Base-by-base conservation (phyloP, 768 basidiomycete genomes). In the Amanita pseudoporphyria region DNA sequence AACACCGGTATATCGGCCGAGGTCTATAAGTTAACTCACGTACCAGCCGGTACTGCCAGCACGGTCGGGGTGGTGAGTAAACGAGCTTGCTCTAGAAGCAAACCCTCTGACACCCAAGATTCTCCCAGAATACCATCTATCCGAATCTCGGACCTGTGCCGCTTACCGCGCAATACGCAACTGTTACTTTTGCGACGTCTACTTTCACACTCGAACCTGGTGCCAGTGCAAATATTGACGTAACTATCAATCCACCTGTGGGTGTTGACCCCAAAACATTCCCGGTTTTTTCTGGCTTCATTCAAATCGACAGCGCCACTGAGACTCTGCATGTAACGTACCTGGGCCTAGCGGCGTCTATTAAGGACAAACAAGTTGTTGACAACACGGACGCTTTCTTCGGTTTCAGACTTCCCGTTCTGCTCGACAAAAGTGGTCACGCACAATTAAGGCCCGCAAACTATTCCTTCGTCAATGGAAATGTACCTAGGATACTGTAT, bases 271-370 rank as follows among this genome's bases (percentile, higher is more conserved):
- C 74, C 24, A 59, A 67, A 24, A 66, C 71, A 2, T 72, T 77
- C 62, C 81, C 81, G 18, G 65, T 78, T 49, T 78, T 73, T 63
- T 76, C 75, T 22, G 79, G 78, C 3, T 77, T 68, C 64, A 72
- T 81, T 24, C 64, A 70, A 40, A 56, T 70, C 24, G 62, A 64
- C 45, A 66, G 61, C 42, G 59, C 55, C 10, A 52, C 55, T 10
- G 66, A 70, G 51, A 66, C 54, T 19, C 58, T 64, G 43, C 62
- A 68, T 19, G 63, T 68, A n/a, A 63, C 71, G 0, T 77, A 73
- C 57, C 58, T 75, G 19, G 74, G 74, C 63, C 56, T 59, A 30
- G 56, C 43, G 28, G 56, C 53, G 62, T 61, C 63, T 9, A 61
- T 76, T 49, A 67, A 66, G 52, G 61, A 77, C 54, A 67, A 68